These are phyloP conservation scores for Aspergillus coremiiformis DNA, from an alignment of 495 filamentous ascomycete genomes.

Conservation along the genomic window DNA sequence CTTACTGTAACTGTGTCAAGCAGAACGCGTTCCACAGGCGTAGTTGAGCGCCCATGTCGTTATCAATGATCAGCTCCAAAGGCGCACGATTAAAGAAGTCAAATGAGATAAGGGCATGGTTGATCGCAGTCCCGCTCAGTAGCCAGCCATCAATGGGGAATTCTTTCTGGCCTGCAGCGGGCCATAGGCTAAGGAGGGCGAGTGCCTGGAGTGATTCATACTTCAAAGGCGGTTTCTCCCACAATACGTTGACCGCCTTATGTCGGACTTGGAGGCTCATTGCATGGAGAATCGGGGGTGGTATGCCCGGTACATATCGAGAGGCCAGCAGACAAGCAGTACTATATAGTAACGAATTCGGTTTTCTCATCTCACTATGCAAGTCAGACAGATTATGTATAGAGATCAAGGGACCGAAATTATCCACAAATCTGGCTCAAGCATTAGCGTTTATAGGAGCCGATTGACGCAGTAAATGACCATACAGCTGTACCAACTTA, in stretches of 20 bases:
- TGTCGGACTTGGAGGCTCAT: slow-evolving; percentile 34
- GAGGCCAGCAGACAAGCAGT: slow-evolving; percentile 35
- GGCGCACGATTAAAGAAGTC: slow-evolving; percentile 23
- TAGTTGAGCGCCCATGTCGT: slow-evolving; percentile 29
- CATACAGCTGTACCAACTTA: slow-evolving; percentile 34
- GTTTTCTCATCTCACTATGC: slow-evolving; percentile 18
- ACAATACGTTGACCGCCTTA: slow-evolving; percentile 27
- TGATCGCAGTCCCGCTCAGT: slow-evolving; percentile 36
- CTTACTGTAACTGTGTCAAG: slow-evolving; percentile 33
- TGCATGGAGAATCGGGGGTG: slow-evolving; percentile 23
- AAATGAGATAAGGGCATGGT: slow-evolving; percentile 33
- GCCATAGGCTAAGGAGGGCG: slow-evolving; percentile 32
- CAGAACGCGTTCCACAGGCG: slow-evolving; percentile 37
- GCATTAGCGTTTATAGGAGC: slow-evolving; percentile 6
- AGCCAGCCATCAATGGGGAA: slow-evolving; percentile 37
- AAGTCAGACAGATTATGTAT: slow-evolving; percentile 25
- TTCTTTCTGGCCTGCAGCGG: slow-evolving; percentile 30
- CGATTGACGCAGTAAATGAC: neutral
- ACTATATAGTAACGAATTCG: slow-evolving; percentile 33
- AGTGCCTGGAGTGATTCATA: slow-evolving; percentile 34
- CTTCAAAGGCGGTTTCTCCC: slow-evolving; percentile 27
- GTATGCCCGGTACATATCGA: slow-evolving; percentile 33
- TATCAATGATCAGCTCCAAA: slow-evolving; percentile 19
- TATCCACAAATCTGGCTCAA: slow-evolving; percentile 27
- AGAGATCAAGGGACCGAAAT: slow-evolving; percentile 33